phyloP scores from a whole-genome alignment of 805 yeast genomes.

The Scheffersomyces stipitis region DNA sequence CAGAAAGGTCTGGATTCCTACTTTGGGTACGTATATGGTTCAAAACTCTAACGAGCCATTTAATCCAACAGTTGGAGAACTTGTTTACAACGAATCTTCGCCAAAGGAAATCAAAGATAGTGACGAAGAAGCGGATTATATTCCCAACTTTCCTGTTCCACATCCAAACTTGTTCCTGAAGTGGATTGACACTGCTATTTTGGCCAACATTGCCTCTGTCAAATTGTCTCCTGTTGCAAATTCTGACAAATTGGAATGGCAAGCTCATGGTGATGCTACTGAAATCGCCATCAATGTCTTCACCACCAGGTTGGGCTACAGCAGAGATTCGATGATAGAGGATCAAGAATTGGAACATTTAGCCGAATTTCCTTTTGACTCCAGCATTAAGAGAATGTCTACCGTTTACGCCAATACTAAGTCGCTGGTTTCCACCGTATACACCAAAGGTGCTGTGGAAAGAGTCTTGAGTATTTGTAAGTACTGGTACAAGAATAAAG shows the following conservation, averaged over 20 bases:
- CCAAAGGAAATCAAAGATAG: conserved; percentile 28
- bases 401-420: conserved; percentile 16
- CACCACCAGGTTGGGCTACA: conserved; percentile 23
- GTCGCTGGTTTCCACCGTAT: conserved; percentile 7
- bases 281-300: conserved; percentile 36
- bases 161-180: conserved; percentile 16
- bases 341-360: conserved; percentile 16
- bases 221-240: conserved; percentile 27
- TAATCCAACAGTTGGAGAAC: conserved; percentile 43
- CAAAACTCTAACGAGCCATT: conserved; percentile 34
- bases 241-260: conserved; percentile 35
- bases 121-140: conserved; percentile 40
- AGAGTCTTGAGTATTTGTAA: conserved; percentile 24
- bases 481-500: conserved; percentile 16
- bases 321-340: conserved; percentile 19
- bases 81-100: conserved; percentile 26
- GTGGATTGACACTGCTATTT: conserved; percentile 35
- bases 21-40: conserved; percentile 31
- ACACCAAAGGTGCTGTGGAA: conserved; percentile 37
- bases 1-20: conserved; percentile 36
- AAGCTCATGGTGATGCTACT: conserved; percentile 38
- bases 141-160: conserved; percentile 23
- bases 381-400: conserved; percentile 33
- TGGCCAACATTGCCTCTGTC: conserved; percentile 43
- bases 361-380: conserved; percentile 33